A percentile compares a stretch with the other conserved stretches of the same genome.
phyloP scores from a whole-genome alignment of 352 stramenopile genomes.

The Globisporangium okanoganense region DNA sequence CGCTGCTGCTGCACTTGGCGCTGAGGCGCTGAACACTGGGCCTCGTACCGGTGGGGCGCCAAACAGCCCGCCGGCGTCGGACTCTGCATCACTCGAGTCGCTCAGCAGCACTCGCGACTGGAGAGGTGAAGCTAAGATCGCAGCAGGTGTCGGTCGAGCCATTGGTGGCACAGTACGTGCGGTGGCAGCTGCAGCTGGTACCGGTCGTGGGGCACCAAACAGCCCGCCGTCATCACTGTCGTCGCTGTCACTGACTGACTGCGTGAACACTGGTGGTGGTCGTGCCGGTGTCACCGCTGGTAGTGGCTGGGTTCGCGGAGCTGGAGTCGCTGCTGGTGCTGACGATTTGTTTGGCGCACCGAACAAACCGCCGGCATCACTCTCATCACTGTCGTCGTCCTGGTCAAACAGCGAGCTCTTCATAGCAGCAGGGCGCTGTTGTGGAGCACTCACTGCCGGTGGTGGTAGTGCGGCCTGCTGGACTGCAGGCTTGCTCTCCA shows the following conservation, averaged over 20 bases:
- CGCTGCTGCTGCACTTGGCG: constrained; percentile 8
- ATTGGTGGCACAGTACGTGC: constrained; percentile 1
- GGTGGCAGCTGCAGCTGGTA: neutral
- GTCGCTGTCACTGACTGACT: neutral
- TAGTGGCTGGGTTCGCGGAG: neutral
- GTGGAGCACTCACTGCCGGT: constrained; percentile 2
- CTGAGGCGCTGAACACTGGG: constrained; percentile 8
- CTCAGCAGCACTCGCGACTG: constrained; percentile 32
- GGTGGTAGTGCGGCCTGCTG: constrained; percentile 1
- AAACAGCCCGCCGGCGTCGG: constrained; percentile 57
- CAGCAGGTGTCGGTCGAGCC: constrained; percentile 12
- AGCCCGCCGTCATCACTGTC: constrained; percentile 1
- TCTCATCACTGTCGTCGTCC: constrained; percentile 23
- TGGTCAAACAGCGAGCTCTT: constrained; percentile 57
- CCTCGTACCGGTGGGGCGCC: constrained; percentile 26
- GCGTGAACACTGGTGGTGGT: neutral
- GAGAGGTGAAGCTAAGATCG: constrained; percentile 7
- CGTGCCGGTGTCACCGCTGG: neutral
- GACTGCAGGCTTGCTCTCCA: neutral
- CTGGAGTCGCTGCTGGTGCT: constrained; percentile 2
- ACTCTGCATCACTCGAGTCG: constrained; percentile 58
- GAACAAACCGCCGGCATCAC: constrained; percentile 34
- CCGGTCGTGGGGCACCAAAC: neutral
- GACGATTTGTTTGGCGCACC: constrained; percentile 11
- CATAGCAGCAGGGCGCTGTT: constrained; percentile 15